Evolutionary conservation across 805 yeast species (phyloP).

Genomic region (Candida adriatica): DNA sequence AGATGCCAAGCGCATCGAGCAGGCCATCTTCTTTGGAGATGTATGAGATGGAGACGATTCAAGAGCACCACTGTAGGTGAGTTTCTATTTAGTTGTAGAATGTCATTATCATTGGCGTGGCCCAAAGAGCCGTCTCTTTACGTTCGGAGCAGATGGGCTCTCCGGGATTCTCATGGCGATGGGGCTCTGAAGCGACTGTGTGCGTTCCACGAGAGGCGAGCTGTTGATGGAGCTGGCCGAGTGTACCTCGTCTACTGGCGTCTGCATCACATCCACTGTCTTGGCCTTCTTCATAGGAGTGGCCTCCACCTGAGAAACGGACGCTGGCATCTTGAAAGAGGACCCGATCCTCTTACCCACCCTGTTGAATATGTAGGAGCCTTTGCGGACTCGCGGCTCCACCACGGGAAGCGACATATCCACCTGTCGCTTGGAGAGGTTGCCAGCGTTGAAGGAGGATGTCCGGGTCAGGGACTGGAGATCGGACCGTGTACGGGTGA

Average conservation of each 20-base stretch:
- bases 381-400: conserved; percentile 9
- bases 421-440: conserved; percentile 20
- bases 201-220: too few species aligned
- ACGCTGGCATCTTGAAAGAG: conserved; percentile 5
- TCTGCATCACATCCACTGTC: conserved; percentile 12
- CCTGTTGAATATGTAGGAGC: conserved; percentile 21
- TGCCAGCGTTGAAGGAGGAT: conserved; percentile 20
- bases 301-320: conserved; percentile 23
- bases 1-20: conserved; percentile 42
- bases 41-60: conserved; percentile 36
- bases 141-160: conserved; percentile 21
- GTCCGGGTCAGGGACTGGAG: conserved; percentile 17
- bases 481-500: conserved; percentile 19
- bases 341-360: conserved; percentile 21
- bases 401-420: conserved; percentile 21
- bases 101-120: conserved; percentile 14
- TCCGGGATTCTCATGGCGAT: conserved; percentile 19
- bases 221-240: too few species aligned
- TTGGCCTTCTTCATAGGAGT: conserved; percentile 22
- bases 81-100: conserved; percentile 29
- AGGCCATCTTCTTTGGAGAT: conserved; percentile 74
- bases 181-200: conserved; percentile 18
- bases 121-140: conserved; percentile 31
- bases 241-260: too few species aligned
- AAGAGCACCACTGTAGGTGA: conserved; percentile 70